Conservation (phyloP, 1,284 basidiomycete species). For the Cutaneotrichosporon spelunceum region DNA sequence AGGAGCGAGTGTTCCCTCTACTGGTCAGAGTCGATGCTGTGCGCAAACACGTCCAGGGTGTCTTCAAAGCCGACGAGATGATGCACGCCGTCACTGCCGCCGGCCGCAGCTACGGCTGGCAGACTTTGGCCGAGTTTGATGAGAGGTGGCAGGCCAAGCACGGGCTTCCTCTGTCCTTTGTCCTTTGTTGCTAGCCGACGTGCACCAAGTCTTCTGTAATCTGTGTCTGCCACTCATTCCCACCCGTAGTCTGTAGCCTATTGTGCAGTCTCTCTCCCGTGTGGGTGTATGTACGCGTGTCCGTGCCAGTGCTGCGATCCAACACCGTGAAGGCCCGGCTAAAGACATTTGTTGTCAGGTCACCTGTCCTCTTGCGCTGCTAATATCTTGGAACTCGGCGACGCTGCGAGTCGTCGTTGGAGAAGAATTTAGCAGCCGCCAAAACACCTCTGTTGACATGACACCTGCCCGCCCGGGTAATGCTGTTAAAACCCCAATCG, state of each 20-base stretch:
- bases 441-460: background rate
- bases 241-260: background rate
- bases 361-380: too few species aligned
- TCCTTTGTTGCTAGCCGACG: background rate
- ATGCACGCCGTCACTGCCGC: background rate
- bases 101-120: background rate
- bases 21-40: background rate
- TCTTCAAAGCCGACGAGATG: background rate
- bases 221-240: too few species aligned
- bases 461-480: background rate
- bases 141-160: background rate
- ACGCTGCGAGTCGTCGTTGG: too few species aligned
- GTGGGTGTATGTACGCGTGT: too few species aligned
- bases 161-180: background rate
- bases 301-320: too few species aligned
- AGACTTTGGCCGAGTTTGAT: background rate
- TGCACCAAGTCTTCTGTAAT: background rate
- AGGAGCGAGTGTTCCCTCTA: background rate
- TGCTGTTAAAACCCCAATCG: background rate
- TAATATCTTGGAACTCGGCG: too few species aligned
- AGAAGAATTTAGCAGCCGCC: background rate
- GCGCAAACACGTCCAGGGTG: background rate
- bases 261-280: background rate
- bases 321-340: too few species aligned
- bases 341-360: too few species aligned